Evolutionary conservation across 2,329 filamentous ascomycete species (phyloP).

Genomic region (Amauroascus verrucosus): DNA sequence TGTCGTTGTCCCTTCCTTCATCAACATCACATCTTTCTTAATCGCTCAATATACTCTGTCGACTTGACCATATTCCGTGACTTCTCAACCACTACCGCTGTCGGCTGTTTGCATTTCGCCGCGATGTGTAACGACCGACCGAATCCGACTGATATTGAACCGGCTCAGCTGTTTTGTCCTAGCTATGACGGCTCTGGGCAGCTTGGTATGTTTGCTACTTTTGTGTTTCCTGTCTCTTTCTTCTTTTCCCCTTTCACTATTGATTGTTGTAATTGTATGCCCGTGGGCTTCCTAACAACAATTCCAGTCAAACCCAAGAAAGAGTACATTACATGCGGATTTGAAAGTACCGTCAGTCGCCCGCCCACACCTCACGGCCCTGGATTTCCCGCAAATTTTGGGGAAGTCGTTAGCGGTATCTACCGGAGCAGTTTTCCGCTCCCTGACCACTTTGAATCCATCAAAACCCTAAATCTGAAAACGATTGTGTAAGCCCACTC

Average conservation of each 20-base stretch:
- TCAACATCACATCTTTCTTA: not conserved
- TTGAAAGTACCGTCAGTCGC: constrained; percentile 19
- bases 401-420: constrained; percentile 59
- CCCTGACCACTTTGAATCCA: constrained; percentile 57
- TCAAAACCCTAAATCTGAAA: constrained; percentile 59
- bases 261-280: not conserved
- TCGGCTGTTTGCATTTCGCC: not conserved
- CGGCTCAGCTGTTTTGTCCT: not conserved
- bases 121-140: not conserved
- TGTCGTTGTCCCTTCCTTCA: not conserved
- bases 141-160: not conserved
- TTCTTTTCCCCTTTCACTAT: not conserved
- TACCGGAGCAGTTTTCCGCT: constrained; percentile 76
- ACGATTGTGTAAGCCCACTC: constrained; percentile 58
- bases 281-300: not conserved
- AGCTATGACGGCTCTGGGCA: constrained; percentile 3
- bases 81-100: not conserved
- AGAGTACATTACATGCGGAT: constrained; percentile 12
- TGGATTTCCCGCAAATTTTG: constrained; percentile 60
- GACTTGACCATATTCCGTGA: not conserved
- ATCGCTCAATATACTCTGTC: not conserved
- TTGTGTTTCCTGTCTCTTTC: not conserved
- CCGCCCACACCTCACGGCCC: constrained; percentile 26
- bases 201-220: constrained; percentile 1
- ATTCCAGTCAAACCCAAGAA: constrained; percentile 7